These are phyloP conservation scores for Nemania sp. DNA, from an alignment of 2,329 filamentous ascomycete genomes.

Conservation along the genomic window DNA sequence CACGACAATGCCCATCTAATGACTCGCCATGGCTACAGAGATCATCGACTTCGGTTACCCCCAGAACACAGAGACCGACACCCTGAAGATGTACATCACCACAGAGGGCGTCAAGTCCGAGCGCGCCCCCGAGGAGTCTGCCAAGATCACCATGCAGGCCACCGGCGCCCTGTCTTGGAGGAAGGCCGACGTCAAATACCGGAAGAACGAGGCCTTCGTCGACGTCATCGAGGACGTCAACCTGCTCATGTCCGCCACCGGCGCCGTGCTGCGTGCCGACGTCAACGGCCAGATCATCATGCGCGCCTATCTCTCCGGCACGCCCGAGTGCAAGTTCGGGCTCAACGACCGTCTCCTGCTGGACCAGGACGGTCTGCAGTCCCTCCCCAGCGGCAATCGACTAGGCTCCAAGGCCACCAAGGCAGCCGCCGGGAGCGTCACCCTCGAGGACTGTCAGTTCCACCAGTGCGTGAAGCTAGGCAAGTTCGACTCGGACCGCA, in stretches of 20 bases:
- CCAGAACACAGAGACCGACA: constrained; percentile 98
- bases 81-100: constrained; percentile 99
- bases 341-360: constrained; percentile 93
- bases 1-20: too few relatives aligned
- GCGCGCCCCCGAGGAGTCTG: constrained; percentile 83
- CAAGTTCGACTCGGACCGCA: constrained; percentile 94
- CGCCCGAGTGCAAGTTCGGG: constrained; percentile 98
- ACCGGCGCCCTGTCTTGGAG: constrained; percentile 97
- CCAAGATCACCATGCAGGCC: constrained; percentile 98
- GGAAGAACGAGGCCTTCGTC: constrained; percentile 99
- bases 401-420: constrained; percentile 88
- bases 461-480: constrained; percentile 98
- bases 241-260: constrained; percentile 96
- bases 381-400: constrained; percentile 73
- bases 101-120: constrained; percentile 98
- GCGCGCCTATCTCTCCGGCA: constrained; percentile 95
- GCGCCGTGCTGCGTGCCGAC: constrained; percentile 91
- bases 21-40: too few relatives aligned
- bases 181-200: constrained; percentile 96
- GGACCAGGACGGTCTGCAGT: constrained; percentile 72
- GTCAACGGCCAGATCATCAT: constrained; percentile 98
- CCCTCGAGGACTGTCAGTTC: constrained; percentile 96
- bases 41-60: constrained; percentile 99
- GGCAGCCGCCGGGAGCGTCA: constrained; percentile 92
- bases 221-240: constrained; percentile 99